Percentiles rank a stretch among this genome's conserved stretches.
These are phyloP conservation scores for Eleusine indica DNA, from an alignment of 176 grass and related monocot genomes.

Conservation along the genomic window DNA sequence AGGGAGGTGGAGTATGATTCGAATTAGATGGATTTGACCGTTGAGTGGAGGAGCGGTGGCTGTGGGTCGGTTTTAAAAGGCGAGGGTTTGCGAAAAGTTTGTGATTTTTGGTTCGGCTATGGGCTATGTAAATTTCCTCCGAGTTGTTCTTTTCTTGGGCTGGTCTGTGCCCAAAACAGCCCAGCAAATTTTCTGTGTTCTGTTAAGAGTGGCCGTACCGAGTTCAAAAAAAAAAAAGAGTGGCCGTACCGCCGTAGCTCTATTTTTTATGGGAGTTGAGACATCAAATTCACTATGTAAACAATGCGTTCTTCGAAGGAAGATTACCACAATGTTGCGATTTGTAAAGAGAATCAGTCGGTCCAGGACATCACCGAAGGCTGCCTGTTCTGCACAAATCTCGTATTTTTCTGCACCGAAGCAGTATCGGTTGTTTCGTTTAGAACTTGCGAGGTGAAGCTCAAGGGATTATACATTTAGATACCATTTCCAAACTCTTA, in stretches of 20 bases:
- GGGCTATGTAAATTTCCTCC: background rate
- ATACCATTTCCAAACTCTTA: background rate
- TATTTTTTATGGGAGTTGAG: too few species aligned
- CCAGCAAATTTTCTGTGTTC: background rate
- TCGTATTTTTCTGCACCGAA: background rate
- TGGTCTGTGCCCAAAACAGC: background rate
- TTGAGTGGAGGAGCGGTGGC: conserved; percentile 40
- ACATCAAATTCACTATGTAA: too few species aligned
- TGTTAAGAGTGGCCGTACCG: too few species aligned
- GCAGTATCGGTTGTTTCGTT: background rate
- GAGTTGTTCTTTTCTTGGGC: background rate
- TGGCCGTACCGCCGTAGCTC: too few species aligned
- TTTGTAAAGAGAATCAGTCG: background rate
- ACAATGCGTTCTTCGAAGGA: background rate
- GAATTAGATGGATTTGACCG: conserved; percentile 39
- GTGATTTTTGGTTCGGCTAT: conserved; percentile 5
- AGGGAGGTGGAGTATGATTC: conserved; percentile 18
- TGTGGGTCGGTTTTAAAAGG: conserved; percentile 38
- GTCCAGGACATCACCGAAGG: background rate
- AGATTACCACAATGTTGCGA: background rate
- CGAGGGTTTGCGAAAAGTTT: background rate
- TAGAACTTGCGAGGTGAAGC: background rate
- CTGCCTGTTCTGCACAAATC: background rate
- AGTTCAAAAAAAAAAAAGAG: too few species aligned
- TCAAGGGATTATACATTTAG: background rate